Conservation (phyloP, 306 rosid genomes). For the Cajanus cajan region DNA sequence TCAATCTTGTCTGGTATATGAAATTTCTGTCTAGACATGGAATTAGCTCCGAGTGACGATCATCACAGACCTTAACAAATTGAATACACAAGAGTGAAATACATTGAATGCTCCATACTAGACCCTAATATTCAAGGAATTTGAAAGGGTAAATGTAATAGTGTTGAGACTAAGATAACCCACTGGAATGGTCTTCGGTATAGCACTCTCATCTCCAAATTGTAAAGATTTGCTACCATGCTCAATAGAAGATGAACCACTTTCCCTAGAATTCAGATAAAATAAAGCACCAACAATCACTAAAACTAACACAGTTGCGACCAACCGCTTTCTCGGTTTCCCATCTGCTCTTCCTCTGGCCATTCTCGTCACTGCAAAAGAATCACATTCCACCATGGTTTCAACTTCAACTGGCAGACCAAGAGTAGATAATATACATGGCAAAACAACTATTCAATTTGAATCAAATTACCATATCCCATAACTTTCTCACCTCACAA, state of each 20-base stretch:
- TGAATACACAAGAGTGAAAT: slow-evolving; percentile 16
- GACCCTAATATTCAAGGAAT: slow-evolving; percentile 17
- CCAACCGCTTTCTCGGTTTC: slow-evolving; percentile 53
- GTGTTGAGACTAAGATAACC: slow-evolving; percentile 41
- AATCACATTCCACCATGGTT: slow-evolving; percentile 27
- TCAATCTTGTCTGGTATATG: slow-evolving; percentile 84
- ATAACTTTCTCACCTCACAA: slow-evolving; percentile 38
- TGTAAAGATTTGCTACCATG: slow-evolving; percentile 60
- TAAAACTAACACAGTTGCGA: slow-evolving; percentile 46
- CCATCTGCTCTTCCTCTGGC: slow-evolving; percentile 64
- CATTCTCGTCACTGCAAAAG: slow-evolving; percentile 54
- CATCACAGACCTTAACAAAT: slow-evolving; percentile 80
- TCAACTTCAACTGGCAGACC: slow-evolving; percentile 29
- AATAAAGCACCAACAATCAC: slow-evolving; percentile 60
- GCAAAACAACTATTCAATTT: slow-evolving; percentile 23
- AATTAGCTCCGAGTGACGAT: slow-evolving; percentile 78
- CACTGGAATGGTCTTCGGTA: slow-evolving; percentile 78
- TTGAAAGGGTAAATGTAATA: background rate
- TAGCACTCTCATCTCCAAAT: slow-evolving; percentile 37
- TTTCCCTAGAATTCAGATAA: slow-evolving; percentile 50
- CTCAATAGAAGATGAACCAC: slow-evolving; percentile 60
- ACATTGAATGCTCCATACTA: slow-evolving; percentile 16
- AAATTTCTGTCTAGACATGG: slow-evolving; percentile 93
- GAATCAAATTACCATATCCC: slow-evolving; percentile 10
- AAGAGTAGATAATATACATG: background rate